These are phyloP conservation scores for Hygrocybe punicea DNA, from an alignment of 768 basidiomycete species.

Conservation along the genomic window DNA sequence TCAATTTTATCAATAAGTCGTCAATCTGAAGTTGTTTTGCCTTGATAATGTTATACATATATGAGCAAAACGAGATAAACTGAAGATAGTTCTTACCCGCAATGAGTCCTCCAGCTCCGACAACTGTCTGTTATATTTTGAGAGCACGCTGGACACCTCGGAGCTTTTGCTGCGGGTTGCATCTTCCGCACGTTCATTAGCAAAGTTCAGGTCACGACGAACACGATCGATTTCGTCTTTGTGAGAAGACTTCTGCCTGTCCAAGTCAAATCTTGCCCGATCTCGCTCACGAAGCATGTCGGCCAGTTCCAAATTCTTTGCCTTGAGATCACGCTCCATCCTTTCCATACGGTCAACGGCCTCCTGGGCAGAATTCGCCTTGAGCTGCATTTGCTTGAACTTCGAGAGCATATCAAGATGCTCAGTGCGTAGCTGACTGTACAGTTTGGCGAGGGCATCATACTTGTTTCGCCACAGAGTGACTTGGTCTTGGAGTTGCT, in stretches of 20 bases:
- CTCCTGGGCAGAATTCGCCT: constrained; percentile 97
- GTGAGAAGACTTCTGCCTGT: constrained; percentile 88
- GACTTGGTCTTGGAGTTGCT: constrained; percentile 94
- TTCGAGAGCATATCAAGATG: constrained; percentile 96
- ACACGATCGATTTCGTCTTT: constrained; percentile 93
- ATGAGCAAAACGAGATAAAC: neutral
- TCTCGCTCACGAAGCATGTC: constrained; percentile 99
- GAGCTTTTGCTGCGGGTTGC: constrained; percentile 86
- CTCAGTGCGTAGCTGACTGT: constrained; percentile 95
- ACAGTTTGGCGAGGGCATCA: constrained; percentile 95
- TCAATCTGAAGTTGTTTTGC: constrained; percentile 96
- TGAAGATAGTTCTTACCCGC: constrained; percentile 50
- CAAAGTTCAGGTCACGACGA: constrained; percentile 87
- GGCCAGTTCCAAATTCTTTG: constrained; percentile 97
- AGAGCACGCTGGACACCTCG: constrained; percentile 82
- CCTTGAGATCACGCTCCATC: constrained; percentile 96
- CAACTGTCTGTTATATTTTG: constrained; percentile 94
- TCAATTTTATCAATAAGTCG: constrained; percentile 78
- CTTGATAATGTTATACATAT: constrained; percentile 39
- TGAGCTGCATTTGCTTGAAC: constrained; percentile 95
- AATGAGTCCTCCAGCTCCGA: constrained; percentile 95
- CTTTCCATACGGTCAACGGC: constrained; percentile 97
- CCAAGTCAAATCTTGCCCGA: constrained; percentile 90
- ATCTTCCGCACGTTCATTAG: constrained; percentile 98
- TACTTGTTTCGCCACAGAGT: constrained; percentile 98